A percentile compares a stretch with the other conserved stretches of the same genome.
These are phyloP conservation scores for Pythium folliculosum DNA, from an alignment of 352 stramenopile species.

Conservation along the genomic window DNA sequence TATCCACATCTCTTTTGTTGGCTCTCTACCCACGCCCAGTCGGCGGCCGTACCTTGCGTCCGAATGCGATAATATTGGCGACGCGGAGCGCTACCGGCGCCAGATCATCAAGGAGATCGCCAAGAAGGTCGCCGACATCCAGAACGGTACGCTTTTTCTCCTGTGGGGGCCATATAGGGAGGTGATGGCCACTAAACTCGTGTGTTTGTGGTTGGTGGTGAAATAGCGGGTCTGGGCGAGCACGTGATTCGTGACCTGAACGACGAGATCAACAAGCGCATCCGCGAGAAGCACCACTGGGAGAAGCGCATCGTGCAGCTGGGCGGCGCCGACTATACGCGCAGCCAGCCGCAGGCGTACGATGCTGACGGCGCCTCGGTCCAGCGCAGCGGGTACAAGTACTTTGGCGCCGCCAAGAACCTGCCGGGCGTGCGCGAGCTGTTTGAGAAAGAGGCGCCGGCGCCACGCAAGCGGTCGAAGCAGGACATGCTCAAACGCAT, in stretches of 20 bases:
- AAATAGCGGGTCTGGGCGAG: constrained; percentile 92
- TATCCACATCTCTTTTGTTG: background rate
- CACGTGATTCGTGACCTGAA: constrained; percentile 97
- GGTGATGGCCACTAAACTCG: too few relatives aligned
- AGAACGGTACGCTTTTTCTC: constrained; percentile 80
- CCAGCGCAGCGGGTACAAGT: constrained; percentile 91
- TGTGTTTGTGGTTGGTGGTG: background rate
- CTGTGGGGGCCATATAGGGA: too few relatives aligned
- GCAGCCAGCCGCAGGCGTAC: constrained; percentile 77
- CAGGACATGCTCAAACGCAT: constrained; percentile 93
- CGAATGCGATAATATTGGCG: constrained; percentile 92
- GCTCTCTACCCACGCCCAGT: constrained; percentile 28
- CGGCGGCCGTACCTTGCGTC: constrained; percentile 93
- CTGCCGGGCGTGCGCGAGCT: constrained; percentile 95
- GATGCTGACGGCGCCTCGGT: constrained; percentile 73
- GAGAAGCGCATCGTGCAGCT: constrained; percentile 89
- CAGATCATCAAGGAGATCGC: constrained; percentile 96
- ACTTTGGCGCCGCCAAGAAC: constrained; percentile 97
- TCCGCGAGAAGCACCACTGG: constrained; percentile 92
- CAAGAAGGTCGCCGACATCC: constrained; percentile 95
- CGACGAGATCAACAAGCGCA: constrained; percentile 98
- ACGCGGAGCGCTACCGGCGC: constrained; percentile 92
- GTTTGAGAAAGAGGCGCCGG: constrained; percentile 84
- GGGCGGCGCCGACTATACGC: constrained; percentile 88
- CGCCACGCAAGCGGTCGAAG: constrained; percentile 53